These are phyloP conservation scores for Entomortierella lignicola DNA, from an alignment of 192 early-diverging fungal species.

Conservation along the genomic window DNA sequence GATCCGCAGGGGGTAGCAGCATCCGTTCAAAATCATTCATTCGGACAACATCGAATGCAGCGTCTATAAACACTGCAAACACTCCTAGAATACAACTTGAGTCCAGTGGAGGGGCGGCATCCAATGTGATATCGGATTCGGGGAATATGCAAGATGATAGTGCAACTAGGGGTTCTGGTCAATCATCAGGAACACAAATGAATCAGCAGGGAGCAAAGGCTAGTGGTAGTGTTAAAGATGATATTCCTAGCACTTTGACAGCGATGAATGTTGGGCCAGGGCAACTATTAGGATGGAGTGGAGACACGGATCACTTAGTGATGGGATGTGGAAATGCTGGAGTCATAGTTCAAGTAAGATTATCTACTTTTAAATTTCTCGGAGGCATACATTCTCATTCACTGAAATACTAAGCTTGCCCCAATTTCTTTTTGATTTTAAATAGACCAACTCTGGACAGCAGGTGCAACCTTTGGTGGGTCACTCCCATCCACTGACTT, in stretches of 20 bases:
- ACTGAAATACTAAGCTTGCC: background rate
- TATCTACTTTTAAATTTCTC: background rate
- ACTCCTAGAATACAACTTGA: slow-evolving; percentile 49
- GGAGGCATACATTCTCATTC: background rate
- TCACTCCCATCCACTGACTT: slow-evolving; percentile 55
- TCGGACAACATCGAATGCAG: slow-evolving; percentile 19
- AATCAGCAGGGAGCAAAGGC: slow-evolving; percentile 12
- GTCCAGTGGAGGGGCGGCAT: slow-evolving; percentile 10
- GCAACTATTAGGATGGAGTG: slow-evolving; percentile 64
- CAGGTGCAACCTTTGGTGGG: slow-evolving; percentile 57
- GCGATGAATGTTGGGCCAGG: slow-evolving; percentile 51
- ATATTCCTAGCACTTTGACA: slow-evolving; percentile 8
- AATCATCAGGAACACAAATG: background rate
- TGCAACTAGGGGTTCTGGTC: background rate
- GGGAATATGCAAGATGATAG: background rate
- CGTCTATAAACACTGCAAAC: slow-evolving; percentile 8
- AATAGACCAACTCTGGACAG: slow-evolving; percentile 54
- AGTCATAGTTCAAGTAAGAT: slow-evolving; percentile 58
- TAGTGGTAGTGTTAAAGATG: background rate
- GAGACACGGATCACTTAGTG: slow-evolving; percentile 64
- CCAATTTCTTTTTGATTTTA: background rate
- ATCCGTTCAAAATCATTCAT: slow-evolving; percentile 49
- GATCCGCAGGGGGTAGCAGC: slow-evolving; percentile 33
- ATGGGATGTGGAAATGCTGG: slow-evolving; percentile 61
- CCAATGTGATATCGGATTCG: background rate